These are phyloP conservation scores for Cytidiella melzeri DNA, from an alignment of 768 basidiomycete genomes.

Conservation along the genomic window DNA sequence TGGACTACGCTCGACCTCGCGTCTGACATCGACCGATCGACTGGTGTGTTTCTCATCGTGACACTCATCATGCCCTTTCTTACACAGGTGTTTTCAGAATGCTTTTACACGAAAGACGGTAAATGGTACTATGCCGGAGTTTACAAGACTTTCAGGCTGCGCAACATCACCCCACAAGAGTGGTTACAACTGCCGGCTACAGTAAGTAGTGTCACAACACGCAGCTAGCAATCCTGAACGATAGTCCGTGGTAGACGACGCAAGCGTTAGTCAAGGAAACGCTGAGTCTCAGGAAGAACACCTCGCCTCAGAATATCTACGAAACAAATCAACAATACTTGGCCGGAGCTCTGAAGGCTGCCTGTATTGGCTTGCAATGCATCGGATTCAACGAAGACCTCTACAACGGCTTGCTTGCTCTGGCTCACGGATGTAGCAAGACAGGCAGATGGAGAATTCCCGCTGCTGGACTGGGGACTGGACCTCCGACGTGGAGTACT, in stretches of 20 bases:
- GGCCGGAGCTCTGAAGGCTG: constrained; percentile 65
- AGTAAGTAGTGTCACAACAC: constrained; percentile 35
- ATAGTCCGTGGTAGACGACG: constrained; percentile 39
- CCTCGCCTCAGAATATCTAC: constrained; percentile 72
- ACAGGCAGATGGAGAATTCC: constrained; percentile 24
- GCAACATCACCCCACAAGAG: constrained; percentile 59
- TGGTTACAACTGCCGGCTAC: constrained; percentile 63
- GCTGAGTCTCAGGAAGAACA: constrained; percentile 62
- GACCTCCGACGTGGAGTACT: constrained; percentile 9
- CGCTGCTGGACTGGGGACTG: constrained; percentile 1
- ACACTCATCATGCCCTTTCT: not conserved
- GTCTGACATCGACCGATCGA: constrained; percentile 52
- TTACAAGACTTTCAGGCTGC: constrained; percentile 61
- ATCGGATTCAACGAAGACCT: constrained; percentile 66
- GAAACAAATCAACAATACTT: constrained; percentile 69
- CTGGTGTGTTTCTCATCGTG: constrained; percentile 35
- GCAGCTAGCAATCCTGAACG: not conserved
- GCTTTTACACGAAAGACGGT: constrained; percentile 76
- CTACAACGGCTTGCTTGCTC: constrained; percentile 61
- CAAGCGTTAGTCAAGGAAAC: constrained; percentile 70
- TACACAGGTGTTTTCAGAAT: constrained; percentile 40
- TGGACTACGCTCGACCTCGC: constrained; percentile 65
- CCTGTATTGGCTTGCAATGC: constrained; percentile 70
- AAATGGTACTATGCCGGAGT: constrained; percentile 83
- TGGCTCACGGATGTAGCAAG: constrained; percentile 41